Percentiles rank a stretch among this genome's conserved stretches.
phyloP scores from a whole-genome alignment of 306 rosid genomes.

The Corylus americana region DNA sequence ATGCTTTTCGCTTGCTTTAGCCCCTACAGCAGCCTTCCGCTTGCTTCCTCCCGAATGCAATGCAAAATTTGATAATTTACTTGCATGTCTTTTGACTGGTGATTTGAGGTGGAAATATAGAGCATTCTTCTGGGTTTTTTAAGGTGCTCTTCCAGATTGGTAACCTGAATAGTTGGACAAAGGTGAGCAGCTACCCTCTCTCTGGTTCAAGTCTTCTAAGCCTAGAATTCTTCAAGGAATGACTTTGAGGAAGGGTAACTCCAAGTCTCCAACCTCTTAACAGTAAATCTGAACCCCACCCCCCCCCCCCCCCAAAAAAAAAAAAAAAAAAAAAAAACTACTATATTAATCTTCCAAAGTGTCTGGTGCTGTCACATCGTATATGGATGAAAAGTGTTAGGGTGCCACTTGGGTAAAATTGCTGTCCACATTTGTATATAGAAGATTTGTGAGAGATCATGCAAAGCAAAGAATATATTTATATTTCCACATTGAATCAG shows the following conservation, averaged over 20 bases:
- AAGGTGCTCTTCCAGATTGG: neutral
- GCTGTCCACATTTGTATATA: neutral
- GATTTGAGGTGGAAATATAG: slow-evolving; percentile 24
- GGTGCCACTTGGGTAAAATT: neutral
- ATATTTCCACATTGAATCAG: neutral
- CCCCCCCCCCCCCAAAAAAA: too few relatives aligned
- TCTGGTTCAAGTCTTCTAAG: neutral
- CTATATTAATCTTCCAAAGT: neutral
- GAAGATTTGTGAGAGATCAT: slow-evolving; percentile 3
- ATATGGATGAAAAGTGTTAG: neutral
- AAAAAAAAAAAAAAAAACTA: neutral
- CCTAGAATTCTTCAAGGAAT: neutral
- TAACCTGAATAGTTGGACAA: neutral
- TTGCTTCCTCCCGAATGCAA: neutral
- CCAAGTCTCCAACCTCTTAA: too few relatives aligned
- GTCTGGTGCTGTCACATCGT: neutral
- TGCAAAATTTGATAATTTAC: slow-evolving; percentile 11
- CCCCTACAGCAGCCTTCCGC: neutral
- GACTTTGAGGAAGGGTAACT: neutral
- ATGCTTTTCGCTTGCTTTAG: slow-evolving; percentile 7
- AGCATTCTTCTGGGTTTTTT: neutral
- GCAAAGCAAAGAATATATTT: neutral
- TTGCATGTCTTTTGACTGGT: slow-evolving; percentile 15
- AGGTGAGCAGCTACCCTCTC: neutral
- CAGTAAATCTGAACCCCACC: neutral